phyloP scores from a whole-genome alignment of 2,329 filamentous ascomycete genomes.

The Diaporthe sp. region DNA sequence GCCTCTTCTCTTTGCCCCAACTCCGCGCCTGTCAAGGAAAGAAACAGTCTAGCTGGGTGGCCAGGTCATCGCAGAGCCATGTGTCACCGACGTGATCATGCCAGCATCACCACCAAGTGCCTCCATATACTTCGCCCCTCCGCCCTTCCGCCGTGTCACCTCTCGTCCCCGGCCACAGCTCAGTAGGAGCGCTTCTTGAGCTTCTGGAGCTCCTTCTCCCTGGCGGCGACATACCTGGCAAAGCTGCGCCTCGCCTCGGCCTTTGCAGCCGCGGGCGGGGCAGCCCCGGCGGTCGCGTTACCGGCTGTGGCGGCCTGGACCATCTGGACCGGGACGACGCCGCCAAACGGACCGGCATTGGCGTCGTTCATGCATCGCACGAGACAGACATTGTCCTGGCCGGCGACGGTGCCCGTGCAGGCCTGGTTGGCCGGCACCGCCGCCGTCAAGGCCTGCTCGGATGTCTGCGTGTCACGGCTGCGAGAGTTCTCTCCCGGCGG shows the following conservation, averaged over 20 bases:
- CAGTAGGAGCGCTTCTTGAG: constrained; percentile 30
- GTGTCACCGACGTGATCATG: constrained; percentile 10
- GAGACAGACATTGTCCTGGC: constrained; percentile 72
- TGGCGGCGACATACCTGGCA: constrained; percentile 18
- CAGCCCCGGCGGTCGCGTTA: constrained; percentile 39
- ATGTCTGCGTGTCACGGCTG: constrained; percentile 50
- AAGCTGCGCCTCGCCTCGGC: constrained; percentile 31
- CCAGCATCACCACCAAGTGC: constrained; percentile 18
- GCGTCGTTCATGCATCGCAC: constrained; percentile 74
- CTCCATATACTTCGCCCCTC: background rate
- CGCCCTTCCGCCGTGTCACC: background rate
- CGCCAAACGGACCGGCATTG: constrained; percentile 72
- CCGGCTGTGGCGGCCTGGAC: constrained; percentile 32
- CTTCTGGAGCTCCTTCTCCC: constrained; percentile 31
- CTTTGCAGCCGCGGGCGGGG: constrained; percentile 22
- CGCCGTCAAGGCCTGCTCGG: constrained; percentile 65
- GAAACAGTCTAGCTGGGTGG: constrained; percentile 32
- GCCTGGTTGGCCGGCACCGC: constrained; percentile 65
- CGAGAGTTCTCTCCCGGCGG: constrained; percentile 65
- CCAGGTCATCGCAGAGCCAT: constrained; percentile 25
- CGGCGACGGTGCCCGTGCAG: constrained; percentile 73
- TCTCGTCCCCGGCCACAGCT: background rate
- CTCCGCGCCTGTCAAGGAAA: constrained; percentile 33
- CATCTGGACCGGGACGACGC: constrained; percentile 54
- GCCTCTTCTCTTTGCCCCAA: background rate